These are phyloP conservation scores for Aspergillus taichungensis DNA, from an alignment of 495 filamentous ascomycete genomes.

Conservation along the genomic window DNA sequence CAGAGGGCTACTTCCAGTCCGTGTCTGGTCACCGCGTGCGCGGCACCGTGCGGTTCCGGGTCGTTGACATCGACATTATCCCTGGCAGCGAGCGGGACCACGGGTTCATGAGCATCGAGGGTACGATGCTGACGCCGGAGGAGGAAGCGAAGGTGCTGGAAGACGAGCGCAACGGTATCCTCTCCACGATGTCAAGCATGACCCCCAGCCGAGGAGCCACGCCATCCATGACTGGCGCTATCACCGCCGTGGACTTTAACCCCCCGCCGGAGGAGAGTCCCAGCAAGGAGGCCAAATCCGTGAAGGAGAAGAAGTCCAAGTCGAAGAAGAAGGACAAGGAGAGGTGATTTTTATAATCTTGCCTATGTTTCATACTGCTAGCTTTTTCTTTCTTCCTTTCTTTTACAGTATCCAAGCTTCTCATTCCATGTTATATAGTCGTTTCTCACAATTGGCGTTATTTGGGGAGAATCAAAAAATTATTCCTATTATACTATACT, in stretches of 20 bases:
- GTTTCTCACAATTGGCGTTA: constrained; percentile 12
- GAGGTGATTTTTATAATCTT: not conserved
- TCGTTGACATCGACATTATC: constrained; percentile 55
- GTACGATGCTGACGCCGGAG: constrained; percentile 49
- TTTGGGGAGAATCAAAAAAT: constrained; percentile 12
- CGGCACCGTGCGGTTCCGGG: constrained; percentile 51
- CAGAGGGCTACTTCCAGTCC: constrained; percentile 54
- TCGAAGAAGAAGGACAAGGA: constrained; percentile 16
- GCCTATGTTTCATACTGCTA: not conserved
- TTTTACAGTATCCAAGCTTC: not conserved
- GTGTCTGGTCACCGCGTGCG: constrained; percentile 52
- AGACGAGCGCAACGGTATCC: constrained; percentile 27
- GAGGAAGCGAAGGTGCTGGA: constrained; percentile 34
- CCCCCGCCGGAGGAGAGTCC: constrained; percentile 8
- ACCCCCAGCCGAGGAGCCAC: not conserved
- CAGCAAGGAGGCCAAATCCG: constrained; percentile 12
- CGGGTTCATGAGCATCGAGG: constrained; percentile 60
- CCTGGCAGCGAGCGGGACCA: constrained; percentile 47
- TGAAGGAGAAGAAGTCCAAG: constrained; percentile 10
- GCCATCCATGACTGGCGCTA: constrained; percentile 11
- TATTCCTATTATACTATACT: not conserved
- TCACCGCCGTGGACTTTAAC: constrained; percentile 12
- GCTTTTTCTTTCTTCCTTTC: not conserved
- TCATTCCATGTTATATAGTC: constrained; percentile 7
- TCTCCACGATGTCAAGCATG: constrained; percentile 2